A percentile compares a stretch with the other conserved stretches of the same genome.
Conservation (phyloP, 192 early-diverging fungal genomes). For the Entomortierella parvispora region DNA sequence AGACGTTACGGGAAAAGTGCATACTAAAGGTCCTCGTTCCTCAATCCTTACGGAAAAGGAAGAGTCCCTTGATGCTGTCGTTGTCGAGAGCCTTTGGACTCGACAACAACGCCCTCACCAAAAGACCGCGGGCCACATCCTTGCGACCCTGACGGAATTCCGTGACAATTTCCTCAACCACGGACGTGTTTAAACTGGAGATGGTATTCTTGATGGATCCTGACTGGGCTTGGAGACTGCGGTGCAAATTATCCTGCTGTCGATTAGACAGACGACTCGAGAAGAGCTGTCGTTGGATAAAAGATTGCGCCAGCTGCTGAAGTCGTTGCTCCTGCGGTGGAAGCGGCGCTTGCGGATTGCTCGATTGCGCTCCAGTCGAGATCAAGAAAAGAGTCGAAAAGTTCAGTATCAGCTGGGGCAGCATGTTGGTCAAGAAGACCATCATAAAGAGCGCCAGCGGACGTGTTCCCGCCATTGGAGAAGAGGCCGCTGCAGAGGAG, state of each 20-base stretch:
- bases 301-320: constrained; percentile 33
- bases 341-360: constrained; percentile 20
- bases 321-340: constrained; percentile 30
- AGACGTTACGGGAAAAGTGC: neutral
- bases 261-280: constrained; percentile 41
- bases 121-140: constrained; percentile 46
- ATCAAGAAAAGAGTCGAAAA: constrained; percentile 61
- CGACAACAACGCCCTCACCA: constrained; percentile 51
- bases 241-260: no score
- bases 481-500: constrained; percentile 54
- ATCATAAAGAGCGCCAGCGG: constrained; percentile 23
- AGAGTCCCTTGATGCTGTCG: constrained; percentile 11
- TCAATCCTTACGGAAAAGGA: constrained; percentile 30
- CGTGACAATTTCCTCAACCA: constrained; percentile 53
- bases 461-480: constrained; percentile 12
- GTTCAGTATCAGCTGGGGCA: constrained; percentile 58
- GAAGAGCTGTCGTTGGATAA: constrained; percentile 35
- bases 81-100: constrained; percentile 27
- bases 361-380: constrained; percentile 56
- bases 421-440: constrained; percentile 43
- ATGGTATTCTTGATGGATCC: constrained; percentile 48
- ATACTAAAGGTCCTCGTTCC: no score
- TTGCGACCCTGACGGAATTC: constrained; percentile 48
- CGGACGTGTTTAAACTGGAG: constrained; percentile 42
- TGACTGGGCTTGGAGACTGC: constrained; percentile 5